Percentiles rank a stretch among this genome's conserved stretches.
phyloP scores from a whole-genome alignment of 306 rosid genomes.

The Argentina anserina region DNA sequence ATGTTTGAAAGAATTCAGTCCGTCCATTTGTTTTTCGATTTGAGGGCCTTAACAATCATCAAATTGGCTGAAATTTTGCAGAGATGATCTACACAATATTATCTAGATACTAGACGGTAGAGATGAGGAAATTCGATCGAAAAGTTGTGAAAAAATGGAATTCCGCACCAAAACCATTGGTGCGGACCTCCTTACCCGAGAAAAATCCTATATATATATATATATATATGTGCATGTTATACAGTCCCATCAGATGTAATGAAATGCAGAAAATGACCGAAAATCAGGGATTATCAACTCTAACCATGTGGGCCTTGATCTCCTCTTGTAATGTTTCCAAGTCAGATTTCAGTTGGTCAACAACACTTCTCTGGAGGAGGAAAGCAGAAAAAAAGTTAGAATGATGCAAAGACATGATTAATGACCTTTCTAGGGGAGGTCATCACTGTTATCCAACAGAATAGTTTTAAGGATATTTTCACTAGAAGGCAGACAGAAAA shows the following conservation, averaged over 20 bases:
- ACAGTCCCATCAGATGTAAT: not conserved
- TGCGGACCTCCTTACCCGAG: too few relatives aligned
- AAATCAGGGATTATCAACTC: conserved; percentile 27
- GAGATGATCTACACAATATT: too few relatives aligned
- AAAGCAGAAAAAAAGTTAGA: conserved; percentile 22
- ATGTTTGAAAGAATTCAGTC: too few relatives aligned
- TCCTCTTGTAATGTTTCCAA: conserved; percentile 73
- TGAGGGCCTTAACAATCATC: too few relatives aligned
- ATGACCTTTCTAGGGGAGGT: not conserved
- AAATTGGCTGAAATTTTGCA: too few relatives aligned
- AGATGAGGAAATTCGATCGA: too few relatives aligned
- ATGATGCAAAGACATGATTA: not conserved
- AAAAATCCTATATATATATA: too few relatives aligned
- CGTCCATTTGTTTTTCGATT: too few relatives aligned
- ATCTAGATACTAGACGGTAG: too few relatives aligned
- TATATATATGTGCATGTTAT: not conserved
- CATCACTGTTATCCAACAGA: not conserved
- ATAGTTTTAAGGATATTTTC: not conserved
- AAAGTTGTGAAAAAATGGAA: too few relatives aligned
- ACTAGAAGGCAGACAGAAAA: not conserved
- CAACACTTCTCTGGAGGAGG: conserved; percentile 57
- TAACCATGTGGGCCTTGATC: conserved; percentile 74
- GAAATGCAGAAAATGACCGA: not conserved
- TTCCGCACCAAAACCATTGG: too few relatives aligned
- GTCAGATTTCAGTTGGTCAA: conserved; percentile 80